These are phyloP conservation scores for Arxiozyma slooffiae DNA, from an alignment of 1,139 yeast species.

Conservation along the genomic window DNA sequence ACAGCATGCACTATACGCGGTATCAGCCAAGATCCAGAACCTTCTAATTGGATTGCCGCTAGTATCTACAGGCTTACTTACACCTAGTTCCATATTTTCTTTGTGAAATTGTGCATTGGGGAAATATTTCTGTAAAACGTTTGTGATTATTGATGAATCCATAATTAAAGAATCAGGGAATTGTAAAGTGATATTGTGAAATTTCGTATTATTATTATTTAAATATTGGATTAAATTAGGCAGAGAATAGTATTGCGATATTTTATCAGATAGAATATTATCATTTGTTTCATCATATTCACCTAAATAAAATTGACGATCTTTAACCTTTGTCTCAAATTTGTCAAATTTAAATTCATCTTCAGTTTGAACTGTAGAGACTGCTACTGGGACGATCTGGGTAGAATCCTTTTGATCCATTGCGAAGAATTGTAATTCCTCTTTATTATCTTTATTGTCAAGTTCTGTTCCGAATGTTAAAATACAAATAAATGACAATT, in stretches of 20 bases:
- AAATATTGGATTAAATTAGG: constrained; percentile 38
- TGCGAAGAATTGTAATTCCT: neutral
- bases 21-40: constrained; percentile 80
- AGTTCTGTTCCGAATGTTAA: neutral
- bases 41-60: constrained; percentile 21
- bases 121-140: constrained; percentile 30
- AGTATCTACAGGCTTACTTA: neutral
- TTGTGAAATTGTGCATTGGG: constrained; percentile 2
- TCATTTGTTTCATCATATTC: constrained; percentile 14
- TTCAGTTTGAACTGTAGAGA: constrained; percentile 54
- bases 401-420: neutral
- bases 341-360: constrained; percentile 39
- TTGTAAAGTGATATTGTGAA: constrained; percentile 62
- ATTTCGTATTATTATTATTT: constrained; percentile 29
- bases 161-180: constrained; percentile 75
- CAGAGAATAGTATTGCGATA: constrained; percentile 45
- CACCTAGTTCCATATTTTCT: constrained; percentile 1
- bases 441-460: too few relatives aligned
- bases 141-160: constrained; percentile 67
- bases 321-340: constrained; percentile 29
- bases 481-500: neutral
- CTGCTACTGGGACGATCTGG: constrained; percentile 40
- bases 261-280: constrained; percentile 26
- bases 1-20: constrained; percentile 92
- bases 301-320: constrained; percentile 33